A percentile compares a stretch with the other conserved stretches of the same genome.
Evolutionary conservation across 192 early-diverging fungal genomes (phyloP).

Genomic region (Coemansia sp.): DNA sequence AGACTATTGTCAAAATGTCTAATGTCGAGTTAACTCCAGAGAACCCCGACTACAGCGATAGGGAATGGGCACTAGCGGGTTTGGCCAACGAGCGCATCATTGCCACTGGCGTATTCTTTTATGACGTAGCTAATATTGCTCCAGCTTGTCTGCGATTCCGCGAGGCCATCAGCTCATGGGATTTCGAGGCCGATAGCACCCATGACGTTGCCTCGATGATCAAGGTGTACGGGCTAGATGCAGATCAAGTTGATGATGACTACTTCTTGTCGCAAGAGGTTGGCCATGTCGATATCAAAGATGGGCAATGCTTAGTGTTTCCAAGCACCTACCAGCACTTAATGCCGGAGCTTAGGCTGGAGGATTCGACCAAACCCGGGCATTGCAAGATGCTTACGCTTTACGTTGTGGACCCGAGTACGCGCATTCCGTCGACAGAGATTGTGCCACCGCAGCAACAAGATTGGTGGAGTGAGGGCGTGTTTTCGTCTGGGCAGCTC

Average conservation of each 20-base stretch:
- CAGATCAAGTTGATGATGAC: constrained; percentile 19
- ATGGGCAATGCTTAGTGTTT: constrained; percentile 68
- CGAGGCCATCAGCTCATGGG: not conserved
- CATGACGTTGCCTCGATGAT: not conserved
- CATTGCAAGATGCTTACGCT: constrained; percentile 68
- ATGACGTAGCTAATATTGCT: constrained; percentile 67
- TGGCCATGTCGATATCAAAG: constrained; percentile 46
- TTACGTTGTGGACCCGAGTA: constrained; percentile 67
- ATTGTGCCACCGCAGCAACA: constrained; percentile 67
- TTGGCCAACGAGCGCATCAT: constrained; percentile 71
- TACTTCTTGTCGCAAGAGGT: constrained; percentile 34
- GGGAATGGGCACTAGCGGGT: constrained; percentile 70
- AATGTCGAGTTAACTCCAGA: constrained; percentile 68
- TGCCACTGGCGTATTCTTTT: constrained; percentile 73
- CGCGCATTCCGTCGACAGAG: constrained; percentile 57
- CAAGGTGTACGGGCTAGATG: constrained; percentile 35
- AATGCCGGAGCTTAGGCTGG: constrained; percentile 62
- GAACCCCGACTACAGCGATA: constrained; percentile 56
- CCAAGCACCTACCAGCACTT: constrained; percentile 72
- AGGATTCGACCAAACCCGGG: constrained; percentile 61
- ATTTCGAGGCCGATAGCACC: not conserved
- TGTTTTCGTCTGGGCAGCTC: not conserved
- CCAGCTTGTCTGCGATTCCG: constrained; percentile 62
- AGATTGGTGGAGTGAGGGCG: constrained; percentile 33
- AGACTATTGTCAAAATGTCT: constrained; percentile 73